Conservation (phyloP, 139 green algal species). For the Coelastrella sp. region DNA sequence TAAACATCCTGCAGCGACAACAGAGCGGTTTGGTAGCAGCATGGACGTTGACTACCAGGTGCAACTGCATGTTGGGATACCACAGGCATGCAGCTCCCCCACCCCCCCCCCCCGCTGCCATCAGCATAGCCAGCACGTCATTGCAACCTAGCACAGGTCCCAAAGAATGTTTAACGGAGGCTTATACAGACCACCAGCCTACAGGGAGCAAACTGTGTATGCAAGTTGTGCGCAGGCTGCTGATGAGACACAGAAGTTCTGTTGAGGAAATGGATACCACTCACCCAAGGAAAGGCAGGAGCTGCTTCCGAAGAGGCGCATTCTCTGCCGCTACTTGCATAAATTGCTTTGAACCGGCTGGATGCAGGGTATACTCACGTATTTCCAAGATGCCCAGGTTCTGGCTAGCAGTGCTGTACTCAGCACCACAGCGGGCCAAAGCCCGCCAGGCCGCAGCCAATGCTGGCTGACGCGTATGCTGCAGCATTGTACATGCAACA, state of each 20-base stretch:
- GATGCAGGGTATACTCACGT: conserved; percentile 61
- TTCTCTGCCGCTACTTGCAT: conserved; percentile 55
- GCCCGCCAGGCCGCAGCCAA: neutral
- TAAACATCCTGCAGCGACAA: conserved; percentile 61
- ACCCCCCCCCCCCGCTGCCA: too few relatives aligned
- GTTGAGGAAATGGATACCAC: neutral
- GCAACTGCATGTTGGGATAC: too few relatives aligned
- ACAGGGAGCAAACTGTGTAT: conserved; percentile 15
- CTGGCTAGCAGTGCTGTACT: neutral
- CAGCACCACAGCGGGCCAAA: neutral
- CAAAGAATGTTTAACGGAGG: neutral
- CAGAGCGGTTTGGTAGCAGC: neutral
- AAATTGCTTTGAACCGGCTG: conserved; percentile 49
- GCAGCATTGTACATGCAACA: neutral
- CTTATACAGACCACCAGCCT: neutral
- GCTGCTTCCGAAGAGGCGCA: conserved; percentile 47
- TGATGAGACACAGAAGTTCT: conserved; percentile 58
- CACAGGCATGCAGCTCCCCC: too few relatives aligned
- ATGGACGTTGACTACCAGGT: too few relatives aligned
- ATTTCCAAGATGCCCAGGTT: conserved; percentile 53
- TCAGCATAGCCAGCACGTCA: too few relatives aligned
- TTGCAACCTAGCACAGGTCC: too few relatives aligned
- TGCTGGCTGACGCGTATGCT: neutral
- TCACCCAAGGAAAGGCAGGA: conserved; percentile 49
- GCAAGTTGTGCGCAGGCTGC: too few relatives aligned